Evolutionary conservation across 2,329 filamentous ascomycete genomes (phyloP), one percentile per base, ranked within the genome.

Genomic region (Diaporthe longicolla): DNA sequence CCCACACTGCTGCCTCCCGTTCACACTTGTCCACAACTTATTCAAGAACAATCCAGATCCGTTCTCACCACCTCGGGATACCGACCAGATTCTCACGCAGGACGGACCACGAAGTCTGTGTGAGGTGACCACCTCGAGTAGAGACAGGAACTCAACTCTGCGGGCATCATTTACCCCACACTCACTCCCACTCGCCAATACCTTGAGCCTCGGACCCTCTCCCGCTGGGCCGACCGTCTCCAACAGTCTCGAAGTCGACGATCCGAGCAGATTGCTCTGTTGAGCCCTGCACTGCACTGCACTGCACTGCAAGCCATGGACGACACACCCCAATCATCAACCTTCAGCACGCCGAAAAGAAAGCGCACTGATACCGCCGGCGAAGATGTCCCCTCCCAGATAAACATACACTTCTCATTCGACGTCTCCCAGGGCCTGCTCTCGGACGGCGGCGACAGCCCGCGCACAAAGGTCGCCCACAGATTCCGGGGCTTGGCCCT

Each of bases 401-500:
- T 72, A 17, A 37, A 72, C 50, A 61, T 74, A 13, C 79, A 82
- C 63, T 89, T 89, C 79, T 85, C 86, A 1, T 89, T 89, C 77
- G 84, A 87, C 72, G 76, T 80, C 58, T 71, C 82, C 76, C 74
- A 79, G 45, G 66, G 80, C 74, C 73, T 81, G 48, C 71, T 79
- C 37, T 75, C 80, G 54, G 85, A 87, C 40, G 87, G 88, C 68
- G 88, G 87, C 78, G 84, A 81, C 76, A 90, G 89, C 76, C 88
- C 89, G n/a, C 84, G 86, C 71, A 86, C 86, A 55, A 85, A 81
- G 71, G 87, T 90, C 54, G 87, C 86, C 52, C 86, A 87, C 78
- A 84, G 84, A 77, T 89, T 91, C 80, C 84, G 84, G 68, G 86
- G 88, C 72, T 84, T 90, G 68, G 85, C 83, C 19, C 81, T 90